phyloP scores from a whole-genome alignment of 2,329 filamentous ascomycete genomes.

The Diaporthe batatas region DNA sequence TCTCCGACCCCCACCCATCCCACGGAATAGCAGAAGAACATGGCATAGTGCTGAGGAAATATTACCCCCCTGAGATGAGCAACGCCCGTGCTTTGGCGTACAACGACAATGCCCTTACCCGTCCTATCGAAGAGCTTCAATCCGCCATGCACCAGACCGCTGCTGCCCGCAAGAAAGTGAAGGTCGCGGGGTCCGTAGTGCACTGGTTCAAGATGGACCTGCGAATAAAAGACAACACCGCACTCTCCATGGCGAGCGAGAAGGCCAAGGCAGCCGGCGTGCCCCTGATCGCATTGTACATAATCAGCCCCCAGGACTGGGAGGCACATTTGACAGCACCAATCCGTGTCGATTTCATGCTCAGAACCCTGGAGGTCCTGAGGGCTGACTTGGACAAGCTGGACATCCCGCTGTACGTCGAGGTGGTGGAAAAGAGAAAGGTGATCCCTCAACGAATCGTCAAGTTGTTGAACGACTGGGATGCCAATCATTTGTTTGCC shows the following conservation, averaged over 20 bases:
- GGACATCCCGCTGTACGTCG: conserved; percentile 83
- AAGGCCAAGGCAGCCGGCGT: conserved; percentile 57
- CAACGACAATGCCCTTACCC: conserved; percentile 74
- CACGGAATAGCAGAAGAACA: conserved; percentile 62
- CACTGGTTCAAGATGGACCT: conserved; percentile 95
- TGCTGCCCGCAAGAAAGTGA: conserved; percentile 63
- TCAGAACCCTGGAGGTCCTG: conserved; percentile 78
- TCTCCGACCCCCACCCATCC: conserved; percentile 59
- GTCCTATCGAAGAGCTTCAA: conserved; percentile 79
- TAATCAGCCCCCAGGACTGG: conserved; percentile 86
- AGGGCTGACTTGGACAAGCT: conserved; percentile 75
- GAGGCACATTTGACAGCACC: conserved; percentile 83
- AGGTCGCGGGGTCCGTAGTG: conserved; percentile 74
- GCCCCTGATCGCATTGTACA: conserved; percentile 81
- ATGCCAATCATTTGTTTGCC: conserved; percentile 79
- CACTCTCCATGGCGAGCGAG: conserved; percentile 74
- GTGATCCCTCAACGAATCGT: conserved; percentile 72
- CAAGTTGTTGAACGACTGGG: conserved; percentile 78
- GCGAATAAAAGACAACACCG: conserved; percentile 79
- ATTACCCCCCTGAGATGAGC: conserved; percentile 89
- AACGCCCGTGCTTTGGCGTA: conserved; percentile 83
- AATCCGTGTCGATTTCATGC: conserved; percentile 81
- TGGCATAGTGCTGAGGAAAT: conserved; percentile 78
- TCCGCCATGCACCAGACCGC: conserved; percentile 73
- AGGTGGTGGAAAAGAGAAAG: conserved; percentile 76